phyloP scores from a whole-genome alignment of 805 yeast species.

The Zygosaccharomyces bailii region DNA sequence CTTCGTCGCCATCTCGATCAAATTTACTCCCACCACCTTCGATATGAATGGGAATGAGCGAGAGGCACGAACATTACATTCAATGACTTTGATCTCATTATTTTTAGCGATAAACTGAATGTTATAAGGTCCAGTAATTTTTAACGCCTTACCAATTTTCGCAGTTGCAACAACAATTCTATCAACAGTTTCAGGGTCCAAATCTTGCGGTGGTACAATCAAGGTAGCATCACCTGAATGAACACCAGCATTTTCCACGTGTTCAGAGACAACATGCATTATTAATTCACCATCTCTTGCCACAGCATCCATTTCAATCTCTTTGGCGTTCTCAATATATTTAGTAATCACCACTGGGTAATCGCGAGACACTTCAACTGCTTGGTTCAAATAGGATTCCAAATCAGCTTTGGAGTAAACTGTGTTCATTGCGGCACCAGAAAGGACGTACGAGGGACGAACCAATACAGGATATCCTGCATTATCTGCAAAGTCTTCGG shows the following conservation, averaged over 20 bases:
- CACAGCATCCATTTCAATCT: slow-evolving; percentile 98
- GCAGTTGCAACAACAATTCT: slow-evolving; percentile 95
- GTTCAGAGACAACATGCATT: slow-evolving; percentile 97
- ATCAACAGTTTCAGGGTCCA: slow-evolving; percentile 84
- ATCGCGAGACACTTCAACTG: slow-evolving; percentile 96
- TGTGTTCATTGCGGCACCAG: slow-evolving; percentile 99
- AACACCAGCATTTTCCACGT: slow-evolving; percentile 98
- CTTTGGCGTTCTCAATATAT: slow-evolving; percentile 94
- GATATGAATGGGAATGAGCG: slow-evolving; percentile 98
- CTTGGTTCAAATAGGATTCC: slow-evolving; percentile 83
- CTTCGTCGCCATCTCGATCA: slow-evolving; percentile 95
- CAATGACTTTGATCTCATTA: slow-evolving; percentile 94
- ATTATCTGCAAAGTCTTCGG: slow-evolving; percentile 84
- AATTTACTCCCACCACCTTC: slow-evolving; percentile 92
- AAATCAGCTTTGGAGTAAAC: slow-evolving; percentile 87
- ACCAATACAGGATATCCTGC: slow-evolving; percentile 94
- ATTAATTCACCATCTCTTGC: slow-evolving; percentile 91
- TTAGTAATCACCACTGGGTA: slow-evolving; percentile 97
- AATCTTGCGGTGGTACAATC: slow-evolving; percentile 94
- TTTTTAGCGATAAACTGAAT: slow-evolving; percentile 95
- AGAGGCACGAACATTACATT: slow-evolving; percentile 98
- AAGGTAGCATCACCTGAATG: slow-evolving; percentile 99
- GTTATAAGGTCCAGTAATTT: slow-evolving; percentile 96
- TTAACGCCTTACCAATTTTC: slow-evolving; percentile 90
- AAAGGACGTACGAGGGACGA: slow-evolving; percentile 94